Evolutionary conservation across 176 grass and related monocot genomes (phyloP).

Genomic region (Saccharum officinarum): DNA sequence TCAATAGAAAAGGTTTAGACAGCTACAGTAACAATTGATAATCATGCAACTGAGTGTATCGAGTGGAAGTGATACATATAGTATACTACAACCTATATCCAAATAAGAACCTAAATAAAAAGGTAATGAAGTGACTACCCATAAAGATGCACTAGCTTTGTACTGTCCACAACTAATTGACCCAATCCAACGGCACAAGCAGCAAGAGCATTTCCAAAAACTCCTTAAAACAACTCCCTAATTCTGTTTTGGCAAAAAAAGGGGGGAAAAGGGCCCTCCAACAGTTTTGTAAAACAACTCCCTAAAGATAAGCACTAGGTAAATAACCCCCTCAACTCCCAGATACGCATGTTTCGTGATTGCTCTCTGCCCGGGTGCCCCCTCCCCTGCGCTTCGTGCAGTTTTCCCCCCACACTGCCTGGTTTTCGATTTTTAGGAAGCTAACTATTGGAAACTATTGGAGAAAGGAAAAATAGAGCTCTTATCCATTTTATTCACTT

Average conservation of each 20-base stretch:
- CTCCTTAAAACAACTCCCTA: background rate
- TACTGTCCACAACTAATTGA: background rate
- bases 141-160: background rate
- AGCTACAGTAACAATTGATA: slow-evolving; percentile 2
- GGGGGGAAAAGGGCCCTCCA: no score
- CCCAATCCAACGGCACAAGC: background rate
- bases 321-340: background rate
- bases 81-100: background rate
- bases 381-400: background rate
- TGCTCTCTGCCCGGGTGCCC: background rate
- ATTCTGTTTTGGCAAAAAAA: background rate
- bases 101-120: background rate
- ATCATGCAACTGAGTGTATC: background rate
- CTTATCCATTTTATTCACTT: background rate
- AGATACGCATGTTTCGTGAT: background rate
- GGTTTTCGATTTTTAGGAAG: background rate
- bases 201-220: background rate
- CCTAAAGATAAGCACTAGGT: no score
- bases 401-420: background rate
- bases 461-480: background rate
- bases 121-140: background rate
- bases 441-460: background rate
- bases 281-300: background rate
- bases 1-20: background rate
- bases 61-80: background rate